phyloP scores from a whole-genome alignment of 2,329 filamentous ascomycete species.

The Mollisia scopiformis region DNA sequence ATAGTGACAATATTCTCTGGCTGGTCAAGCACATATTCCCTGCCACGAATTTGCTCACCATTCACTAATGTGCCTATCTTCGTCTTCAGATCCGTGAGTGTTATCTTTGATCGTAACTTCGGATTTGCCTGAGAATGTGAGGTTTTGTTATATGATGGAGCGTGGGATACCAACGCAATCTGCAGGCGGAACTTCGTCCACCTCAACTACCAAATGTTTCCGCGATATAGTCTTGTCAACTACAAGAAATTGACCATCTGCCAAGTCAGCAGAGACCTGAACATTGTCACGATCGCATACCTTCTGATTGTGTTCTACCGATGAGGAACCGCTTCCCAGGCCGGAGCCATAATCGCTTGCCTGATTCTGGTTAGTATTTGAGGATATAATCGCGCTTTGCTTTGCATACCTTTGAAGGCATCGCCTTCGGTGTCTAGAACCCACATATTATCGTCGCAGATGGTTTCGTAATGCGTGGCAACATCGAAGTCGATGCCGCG shows the following conservation, averaged over 20 bases:
- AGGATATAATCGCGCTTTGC: not conserved
- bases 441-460: conserved; percentile 46
- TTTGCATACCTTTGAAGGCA: conserved; percentile 53
- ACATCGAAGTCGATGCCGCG: not conserved
- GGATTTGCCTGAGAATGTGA: conserved; percentile 23
- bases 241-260: conserved; percentile 70
- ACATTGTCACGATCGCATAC: conserved; percentile 44
- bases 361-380: conserved; percentile 40
- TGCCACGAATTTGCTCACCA: conserved; percentile 68
- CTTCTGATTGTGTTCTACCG: conserved; percentile 73
- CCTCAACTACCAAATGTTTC: conserved; percentile 80
- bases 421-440: conserved; percentile 57
- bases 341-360: conserved; percentile 79
- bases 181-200: conserved; percentile 65
- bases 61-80: conserved; percentile 84
- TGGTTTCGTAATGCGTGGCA: not conserved
- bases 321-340: conserved; percentile 86
- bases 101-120: conserved; percentile 63
- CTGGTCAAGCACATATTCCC: conserved; percentile 57
- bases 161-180: conserved; percentile 60
- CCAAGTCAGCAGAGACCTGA: conserved; percentile 3
- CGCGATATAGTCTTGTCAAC: conserved; percentile 83
- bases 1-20: conserved; percentile 69
- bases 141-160: conserved; percentile 18
- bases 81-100: conserved; percentile 77